Evolutionary conservation across 345 rosid species (phyloP).

Genomic region (Eucalyptus regnans): DNA sequence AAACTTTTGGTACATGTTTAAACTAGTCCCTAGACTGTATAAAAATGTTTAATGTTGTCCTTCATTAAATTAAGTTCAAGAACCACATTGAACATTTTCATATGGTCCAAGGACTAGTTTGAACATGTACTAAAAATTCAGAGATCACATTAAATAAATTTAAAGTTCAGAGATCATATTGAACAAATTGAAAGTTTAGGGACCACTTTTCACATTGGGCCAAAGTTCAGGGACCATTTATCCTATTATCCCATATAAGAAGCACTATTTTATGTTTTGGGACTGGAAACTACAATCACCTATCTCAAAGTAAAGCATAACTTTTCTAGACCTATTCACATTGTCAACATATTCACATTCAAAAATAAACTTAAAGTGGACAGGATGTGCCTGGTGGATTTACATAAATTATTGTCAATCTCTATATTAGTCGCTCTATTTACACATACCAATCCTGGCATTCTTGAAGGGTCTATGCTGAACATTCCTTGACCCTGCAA

Average conservation of each 20-base stretch:
- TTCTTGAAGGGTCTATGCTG: slow-evolving; percentile 47
- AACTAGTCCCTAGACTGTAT: rapidly evolving
- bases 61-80: too few relatives aligned
- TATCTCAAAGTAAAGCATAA: neutral
- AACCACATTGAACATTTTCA: too few relatives aligned
- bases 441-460: slow-evolving; percentile 60
- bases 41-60: too few relatives aligned
- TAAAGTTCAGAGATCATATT: rapidly evolving
- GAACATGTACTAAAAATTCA: too few relatives aligned
- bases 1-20: too few relatives aligned
- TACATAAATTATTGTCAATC: neutral
- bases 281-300: neutral
- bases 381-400: neutral
- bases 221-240: rapidly evolving
- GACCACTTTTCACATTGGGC: too few relatives aligned
- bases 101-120: rapidly evolving
- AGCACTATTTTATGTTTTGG: neutral
- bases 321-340: neutral
- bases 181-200: rapidly evolving
- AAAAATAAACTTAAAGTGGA: neutral
- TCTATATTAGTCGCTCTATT: neutral
- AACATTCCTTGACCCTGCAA: slow-evolving; percentile 36
- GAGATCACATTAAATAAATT: too few relatives aligned
- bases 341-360: neutral
- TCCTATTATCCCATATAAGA: too few relatives aligned